Evolutionary conservation across 2,329 filamentous ascomycete species (phyloP), one percentile per base, ranked within the genome.

Genomic region (Neurospora crassa): DNA sequence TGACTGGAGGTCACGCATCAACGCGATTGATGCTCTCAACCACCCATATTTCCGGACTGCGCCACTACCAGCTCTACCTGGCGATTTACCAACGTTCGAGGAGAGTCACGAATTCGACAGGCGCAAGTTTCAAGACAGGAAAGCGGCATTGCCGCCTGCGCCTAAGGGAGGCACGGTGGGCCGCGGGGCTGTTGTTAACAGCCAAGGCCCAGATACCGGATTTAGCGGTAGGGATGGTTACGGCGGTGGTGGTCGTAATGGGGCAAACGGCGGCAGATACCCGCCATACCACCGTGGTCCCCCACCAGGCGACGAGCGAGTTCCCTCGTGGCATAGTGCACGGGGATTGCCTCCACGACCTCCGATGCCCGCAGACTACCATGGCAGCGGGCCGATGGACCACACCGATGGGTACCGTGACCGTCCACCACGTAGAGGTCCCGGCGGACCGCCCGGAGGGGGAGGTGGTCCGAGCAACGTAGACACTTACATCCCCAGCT

Each of bases 81-180:
- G 91, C 74, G 94, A 98, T 69, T 87, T 99, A n/a, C 96, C 96
- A 2, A 87, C 84, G 18, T 98, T 97, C 78, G 93, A 97, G 78
- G 95, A 97, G 77, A 97, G 94, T 67, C 96, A 99, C 81, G 96
- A 99, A 80, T 85, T 98, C n/a, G 96, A 99, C 79, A 89, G 95
- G 69, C 89, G 94, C 79, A 96, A 95, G 81, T 95, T 94, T 76
- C 91, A 96, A 75, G 92, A 94, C 72, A 91, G 96, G 77, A 93
- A 93, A 78, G 91, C 91, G 29, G 91, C 90, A 29, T 86, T 95
- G 12, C 95, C 95, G 4, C 95, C 96, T 14, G 96, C 95, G 0
- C 96, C 96, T 0, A 94, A 95, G 76, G 95, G 94, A 14, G 95
- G 93, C 4, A 94, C 93, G 1, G 94, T 97, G 3, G 95, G 95